Base-by-base conservation (phyloP, 1,284 basidiomycete species). In the Boletus holoroseus region DNA sequence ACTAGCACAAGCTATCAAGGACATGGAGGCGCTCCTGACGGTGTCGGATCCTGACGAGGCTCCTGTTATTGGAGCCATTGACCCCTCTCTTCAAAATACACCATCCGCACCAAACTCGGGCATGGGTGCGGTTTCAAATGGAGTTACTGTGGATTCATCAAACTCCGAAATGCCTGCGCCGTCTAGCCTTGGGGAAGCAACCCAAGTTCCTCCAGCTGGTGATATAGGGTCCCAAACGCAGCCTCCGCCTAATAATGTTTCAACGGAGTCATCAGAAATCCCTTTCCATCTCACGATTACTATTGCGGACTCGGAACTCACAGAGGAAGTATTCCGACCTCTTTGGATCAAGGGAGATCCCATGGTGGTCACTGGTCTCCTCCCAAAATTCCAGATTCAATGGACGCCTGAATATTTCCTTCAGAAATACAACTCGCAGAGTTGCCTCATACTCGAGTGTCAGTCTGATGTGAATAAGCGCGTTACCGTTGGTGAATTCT, bases 401-500 rank as follows among this genome's bases (percentile, higher is more conserved):
- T 97, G 94, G 94, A 83, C 78, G 1, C 93, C 94, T 0, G 78
- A 86, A 44, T 85, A 83, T 60, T 93, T 97, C 64, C 77, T 82
- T 30, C 71, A 79, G 53, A 77, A 82, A 52, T 89, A 88, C 66
- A 85, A 80, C 6, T 67, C 71, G 22, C 83, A 88, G 56, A 68
- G 62, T 41, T 94, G 88, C 63, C 71, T 85, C 43, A 82, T 94
- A 40, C 75, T 90, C 16, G 87, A 94, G 62, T 94, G 90, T 62
- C 83, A 91, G 68, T 80, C 76, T 2, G 83, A 91, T 48, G 64
- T 70, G 40, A 85, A 81, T 59, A 77, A 77, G 57, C 71, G 75
- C 13, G 76, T 81, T 8, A 83, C 78, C 0, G 84, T 96, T 2
- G 77, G 76, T 2, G 77, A 86, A 41, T 98, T 97, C 70, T 96